Evolutionary conservation across 371 early-diverging fungal genomes (phyloP), one percentile per base, ranked within the genome.

Genomic region (Mucor sp.): DNA sequence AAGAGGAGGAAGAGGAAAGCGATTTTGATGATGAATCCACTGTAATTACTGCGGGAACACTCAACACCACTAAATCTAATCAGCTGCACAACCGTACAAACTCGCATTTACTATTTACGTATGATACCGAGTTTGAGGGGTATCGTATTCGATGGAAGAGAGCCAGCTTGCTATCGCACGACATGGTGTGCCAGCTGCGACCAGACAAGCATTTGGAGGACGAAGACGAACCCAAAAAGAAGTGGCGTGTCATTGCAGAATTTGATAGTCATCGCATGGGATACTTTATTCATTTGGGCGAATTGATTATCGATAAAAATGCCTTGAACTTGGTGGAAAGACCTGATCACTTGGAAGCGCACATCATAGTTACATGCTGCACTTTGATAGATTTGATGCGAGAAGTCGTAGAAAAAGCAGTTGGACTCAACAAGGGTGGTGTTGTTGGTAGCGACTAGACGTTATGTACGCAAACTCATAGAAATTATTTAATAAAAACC

Each of bases 191-290:
- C 56, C 72, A 78, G 44, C 28, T 84, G 6, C 57, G 57, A 32
- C 41, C 32, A 19, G 65, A 65, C 14, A 57, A 67, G 47, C 41
- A 62, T 19, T 28, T n/a, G 12, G 53, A 67, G 60, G 48, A 62
- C 12, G 19, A 32, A 15, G 37, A 66, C 17, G 58, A 37, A 21
- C 27, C 58, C 19, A 58, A 66, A 30, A 61, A 39, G 50, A 62
- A 62, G 37, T 75, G 78, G 74, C 68, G 69, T 12, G 59, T 76
- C 3, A 62, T 81, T 48, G 84, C 84, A 48, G 74, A 78, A 33
- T 84, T 84, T 57, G 80, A 84, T 41, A 81, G 81, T 47, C 78
- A 81, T 58, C 71, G 78, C 14, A 79, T 80, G 78, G 84, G 84
- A 0, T 84, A 81, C 47, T 67, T 84, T n/a, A 59, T 76, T 37